Evolutionary conservation across 1,284 basidiomycete genomes (phyloP).

Genomic region (Ustilago curta): DNA sequence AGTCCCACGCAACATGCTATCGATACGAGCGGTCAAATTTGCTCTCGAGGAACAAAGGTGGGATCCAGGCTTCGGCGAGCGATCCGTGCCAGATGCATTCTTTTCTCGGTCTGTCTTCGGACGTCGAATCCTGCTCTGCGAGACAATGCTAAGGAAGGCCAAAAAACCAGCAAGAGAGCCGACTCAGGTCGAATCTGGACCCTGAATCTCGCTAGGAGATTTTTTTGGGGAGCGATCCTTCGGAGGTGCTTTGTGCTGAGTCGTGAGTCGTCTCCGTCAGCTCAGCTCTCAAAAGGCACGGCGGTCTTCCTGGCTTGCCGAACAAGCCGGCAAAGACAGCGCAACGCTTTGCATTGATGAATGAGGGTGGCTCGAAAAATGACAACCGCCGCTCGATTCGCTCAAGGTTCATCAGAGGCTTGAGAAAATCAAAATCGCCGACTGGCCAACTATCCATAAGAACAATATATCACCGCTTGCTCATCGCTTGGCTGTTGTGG

Average conservation of each 20-base stretch:
- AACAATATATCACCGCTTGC: constrained; percentile 2
- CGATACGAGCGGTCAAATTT: neutral
- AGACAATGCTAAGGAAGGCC: too few relatives aligned
- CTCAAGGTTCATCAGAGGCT: neutral
- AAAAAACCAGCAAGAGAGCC: neutral
- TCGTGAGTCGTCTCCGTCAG: neutral
- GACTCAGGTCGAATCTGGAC: constrained; percentile 3
- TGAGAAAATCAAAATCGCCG: constrained; percentile 9
- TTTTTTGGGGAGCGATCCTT: constrained; percentile 9
- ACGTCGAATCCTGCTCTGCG: neutral
- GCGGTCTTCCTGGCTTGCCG: neutral
- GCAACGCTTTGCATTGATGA: constrained; percentile 2
- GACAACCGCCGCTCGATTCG: constrained; percentile 2
- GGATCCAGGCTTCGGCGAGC: neutral
- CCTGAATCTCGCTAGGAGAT: constrained; percentile 24
- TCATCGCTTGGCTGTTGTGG: neutral
- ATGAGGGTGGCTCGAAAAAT: neutral
- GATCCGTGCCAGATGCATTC: constrained; percentile 1
- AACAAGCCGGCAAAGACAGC: neutral
- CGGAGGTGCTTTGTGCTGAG: constrained; percentile 1
- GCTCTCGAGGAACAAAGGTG: neutral
- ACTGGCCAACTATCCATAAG: neutral
- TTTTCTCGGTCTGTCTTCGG: neutral
- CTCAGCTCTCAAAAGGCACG: neutral
- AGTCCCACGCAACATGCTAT: constrained; percentile 1